Evolutionary conservation across 805 yeast genomes (phyloP).

Genomic region (Suhomyces sp.): DNA sequence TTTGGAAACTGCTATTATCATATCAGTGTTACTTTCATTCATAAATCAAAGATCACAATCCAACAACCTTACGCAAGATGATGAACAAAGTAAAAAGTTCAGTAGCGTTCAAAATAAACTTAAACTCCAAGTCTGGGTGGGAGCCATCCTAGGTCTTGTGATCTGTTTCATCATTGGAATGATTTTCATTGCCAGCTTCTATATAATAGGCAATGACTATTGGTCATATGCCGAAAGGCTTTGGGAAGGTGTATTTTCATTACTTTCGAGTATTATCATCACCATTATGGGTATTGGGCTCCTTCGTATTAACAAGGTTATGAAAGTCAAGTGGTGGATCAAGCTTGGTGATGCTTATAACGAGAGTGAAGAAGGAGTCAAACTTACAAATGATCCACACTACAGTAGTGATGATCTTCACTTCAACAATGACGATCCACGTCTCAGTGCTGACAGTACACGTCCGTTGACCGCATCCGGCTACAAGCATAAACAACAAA

Average conservation of each 20-base stretch:
- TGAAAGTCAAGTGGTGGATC: conserved; percentile 76
- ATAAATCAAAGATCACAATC: conserved; percentile 19
- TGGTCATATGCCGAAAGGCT: conserved; percentile 87
- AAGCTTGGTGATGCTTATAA: conserved; percentile 42
- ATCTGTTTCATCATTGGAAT: conserved; percentile 74
- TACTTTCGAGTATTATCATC: conserved; percentile 73
- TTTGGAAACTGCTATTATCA: conserved; percentile 29
- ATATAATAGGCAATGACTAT: conserved; percentile 73
- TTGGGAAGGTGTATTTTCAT: conserved; percentile 84
- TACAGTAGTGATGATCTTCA: conserved; percentile 3
- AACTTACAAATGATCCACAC: neutral
- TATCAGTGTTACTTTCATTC: conserved; percentile 27
- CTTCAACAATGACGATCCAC: conserved; percentile 1
- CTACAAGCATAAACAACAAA: neutral
- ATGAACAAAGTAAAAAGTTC: conserved; percentile 1
- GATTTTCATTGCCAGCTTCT: conserved; percentile 65
- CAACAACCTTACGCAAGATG: neutral
- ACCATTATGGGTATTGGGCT: conserved; percentile 86
- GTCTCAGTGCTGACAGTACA: conserved; percentile 11
- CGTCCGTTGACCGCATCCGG: conserved; percentile 10
- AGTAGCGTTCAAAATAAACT: conserved; percentile 22
- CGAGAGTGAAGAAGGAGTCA: conserved; percentile 11
- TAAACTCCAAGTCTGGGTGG: conserved; percentile 74
- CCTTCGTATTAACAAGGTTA: conserved; percentile 67
- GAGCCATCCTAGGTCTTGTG: conserved; percentile 68